Evolutionary conservation across 345 rosid genomes (phyloP).

Genomic region (Lumnitzera littorea): DNA sequence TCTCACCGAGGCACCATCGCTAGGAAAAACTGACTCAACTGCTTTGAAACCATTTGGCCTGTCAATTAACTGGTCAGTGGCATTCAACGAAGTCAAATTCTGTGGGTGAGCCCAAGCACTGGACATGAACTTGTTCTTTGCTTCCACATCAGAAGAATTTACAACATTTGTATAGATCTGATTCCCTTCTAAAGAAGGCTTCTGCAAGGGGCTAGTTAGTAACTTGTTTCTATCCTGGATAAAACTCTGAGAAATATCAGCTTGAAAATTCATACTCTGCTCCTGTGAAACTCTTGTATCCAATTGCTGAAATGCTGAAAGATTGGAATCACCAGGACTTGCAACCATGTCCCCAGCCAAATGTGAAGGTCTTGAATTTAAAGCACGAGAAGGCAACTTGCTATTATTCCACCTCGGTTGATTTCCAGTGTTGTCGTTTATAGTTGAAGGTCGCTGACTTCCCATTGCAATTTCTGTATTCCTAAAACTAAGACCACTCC

Average conservation of each 20-base stretch:
- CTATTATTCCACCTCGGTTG: slow-evolving; percentile 30
- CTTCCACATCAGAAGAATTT: slow-evolving; percentile 27
- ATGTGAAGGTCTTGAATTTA: slow-evolving; percentile 18
- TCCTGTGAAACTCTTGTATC: slow-evolving; percentile 27
- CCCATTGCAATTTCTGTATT: slow-evolving; percentile 20
- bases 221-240: slow-evolving; percentile 32
- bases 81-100: slow-evolving; percentile 13
- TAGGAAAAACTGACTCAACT: slow-evolving; percentile 22
- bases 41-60: slow-evolving; percentile 39
- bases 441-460: slow-evolving; percentile 18
- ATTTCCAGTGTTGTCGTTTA: slow-evolving; percentile 26
- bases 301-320: slow-evolving; percentile 22
- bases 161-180: slow-evolving; percentile 30
- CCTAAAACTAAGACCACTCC: slow-evolving; percentile 36
- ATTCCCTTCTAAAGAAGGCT: slow-evolving; percentile 34
- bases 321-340: slow-evolving; percentile 15
- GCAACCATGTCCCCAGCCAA: slow-evolving; percentile 15
- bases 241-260: slow-evolving; percentile 31
- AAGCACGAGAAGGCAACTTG: slow-evolving; percentile 20
- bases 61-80: slow-evolving; percentile 29
- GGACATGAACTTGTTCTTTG: slow-evolving; percentile 23
- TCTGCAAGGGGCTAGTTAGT: slow-evolving; percentile 33
- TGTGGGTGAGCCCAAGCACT: slow-evolving; percentile 29
- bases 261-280: slow-evolving; percentile 29
- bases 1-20: slow-evolving; percentile 14